Evolutionary conservation across 371 early-diverging fungal species (phyloP), one percentile per base, ranked within the genome.

Genomic region (Chytridium lagenaria): DNA sequence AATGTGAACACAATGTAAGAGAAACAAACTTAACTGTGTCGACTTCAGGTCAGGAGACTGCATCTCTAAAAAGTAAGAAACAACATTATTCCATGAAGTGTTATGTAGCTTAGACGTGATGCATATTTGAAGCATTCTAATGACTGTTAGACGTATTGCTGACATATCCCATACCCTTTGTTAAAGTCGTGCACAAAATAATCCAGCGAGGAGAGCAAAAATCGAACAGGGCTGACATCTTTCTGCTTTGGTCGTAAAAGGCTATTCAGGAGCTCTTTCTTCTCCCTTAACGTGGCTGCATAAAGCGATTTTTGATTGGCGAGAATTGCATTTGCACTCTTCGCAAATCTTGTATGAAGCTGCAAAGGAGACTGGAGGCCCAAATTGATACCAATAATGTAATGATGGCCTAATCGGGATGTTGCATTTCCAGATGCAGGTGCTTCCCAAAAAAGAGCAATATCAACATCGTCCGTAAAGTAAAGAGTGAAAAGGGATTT

Each of bases 321-420:
- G 34, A 79, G 73, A 36, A 78, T 77, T 36, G 77, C 80, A 39
- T 81, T 81, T 36, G 72, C 63, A 38, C 68, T 76, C 50, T 69
- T 73, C 7, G 59, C 70, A 67, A 76, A 39, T 12, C 68, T 64
- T 33, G 76, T 55, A 23, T 68, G 76, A 30, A 80, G 71, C 88
- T 92, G 86, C 68, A 86, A 69, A 40, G 86, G 84, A 67, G 90
- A 87, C 51, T 92, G 92, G 22, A 92, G 85, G n/a, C 90, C 89
- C 3, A 95, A 78, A 73, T 94, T 95, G 66, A 95, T 92, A 22
- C 96, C 95, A 49, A 93, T 91, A 65, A 95, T 92, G 67, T 92
- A 93, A 75, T 94, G 95, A 74, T 95, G 94, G 0, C 97, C 84
- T 68, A 0, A 91, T 40, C 84, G 86, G 0, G 87, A 85, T 12